Base-by-base conservation (phyloP, 2,329 filamentous ascomycete genomes). In the Neobulgaria alba region DNA sequence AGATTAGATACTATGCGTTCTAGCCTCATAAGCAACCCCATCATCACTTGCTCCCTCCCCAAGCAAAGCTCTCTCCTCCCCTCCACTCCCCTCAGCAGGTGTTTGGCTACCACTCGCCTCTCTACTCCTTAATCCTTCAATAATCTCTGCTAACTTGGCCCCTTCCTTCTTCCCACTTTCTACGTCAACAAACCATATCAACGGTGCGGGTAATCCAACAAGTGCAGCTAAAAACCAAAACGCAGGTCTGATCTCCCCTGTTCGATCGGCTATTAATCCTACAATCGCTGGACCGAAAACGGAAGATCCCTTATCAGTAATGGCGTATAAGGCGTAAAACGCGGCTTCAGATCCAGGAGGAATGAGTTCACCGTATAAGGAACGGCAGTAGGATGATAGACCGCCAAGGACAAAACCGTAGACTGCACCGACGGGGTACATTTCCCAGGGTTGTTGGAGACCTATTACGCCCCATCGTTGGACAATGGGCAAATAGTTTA, bases 401-500 rank as follows among this genome's bases (percentile, higher is more conserved):
- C 92, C 92, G n/a, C 92, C 92, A 20, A 96, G 77, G 2, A 96
- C 89, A 36, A 98, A 77, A 0, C 92, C 92, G 61, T 95, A 96
- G 10, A 96, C 77, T 3, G 85, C 84, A 0, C 87, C 89, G 1
- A 98, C 66, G 0, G 86, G 85, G 55, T 92, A 96, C 86, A 98
- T 95, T 55, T 98, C 92, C 85, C 88, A 95, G 3, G 85, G 82
- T 58, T 92, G 81, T 61, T 95, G 88, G n/a, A 98, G 71, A 1
- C 92, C 92, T 30, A 88, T 66, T 4, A 85, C 78, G 1, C 87
- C 89, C 62, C 83, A 77, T 5, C 70, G 66, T 53, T 79, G 74
- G 34, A 98, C 73, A 5, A 85, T 77, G 0, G 89, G 87, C 12
- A 96, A 71, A 57, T 92, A 95, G 1, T 89, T 89, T 14, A 94